phyloP scores from a whole-genome alignment of 1,139 yeast genomes.

The Suhomyces terraborum region DNA sequence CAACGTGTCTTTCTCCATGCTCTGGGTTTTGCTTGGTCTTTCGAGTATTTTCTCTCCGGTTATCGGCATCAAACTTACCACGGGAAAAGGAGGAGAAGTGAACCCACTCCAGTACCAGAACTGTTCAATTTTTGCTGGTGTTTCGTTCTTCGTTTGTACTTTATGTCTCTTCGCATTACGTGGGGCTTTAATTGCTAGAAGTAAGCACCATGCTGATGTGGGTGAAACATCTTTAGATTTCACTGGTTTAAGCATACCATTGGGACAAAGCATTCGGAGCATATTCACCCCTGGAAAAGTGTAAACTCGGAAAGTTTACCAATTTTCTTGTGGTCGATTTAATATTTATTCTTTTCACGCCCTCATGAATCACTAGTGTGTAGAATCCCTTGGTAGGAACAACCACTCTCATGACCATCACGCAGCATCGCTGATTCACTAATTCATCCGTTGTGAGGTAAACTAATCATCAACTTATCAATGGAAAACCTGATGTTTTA shows the following conservation, averaged over 20 bases:
- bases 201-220: constrained; percentile 20
- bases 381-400: too few relatives aligned
- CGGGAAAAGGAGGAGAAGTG: constrained; percentile 26
- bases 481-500: too few relatives aligned
- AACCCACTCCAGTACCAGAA: constrained; percentile 49
- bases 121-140: constrained; percentile 57
- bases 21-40: constrained; percentile 50
- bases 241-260: constrained; percentile 23
- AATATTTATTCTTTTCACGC: too few relatives aligned
- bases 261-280: constrained; percentile 17
- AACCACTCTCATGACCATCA: too few relatives aligned
- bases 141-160: constrained; percentile 48
- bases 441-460: too few relatives aligned
- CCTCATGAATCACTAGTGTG: too few relatives aligned
- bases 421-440: too few relatives aligned
- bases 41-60: constrained; percentile 55
- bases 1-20: constrained; percentile 49
- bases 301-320: too few relatives aligned
- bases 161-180: constrained; percentile 41
- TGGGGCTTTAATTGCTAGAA: constrained; percentile 53
- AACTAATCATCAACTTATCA: too few relatives aligned
- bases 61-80: constrained; percentile 51
- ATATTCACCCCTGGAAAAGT: constrained; percentile 15
- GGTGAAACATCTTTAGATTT: constrained; percentile 24
- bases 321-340: too few relatives aligned